These are phyloP conservation scores for Cyathus striatus DNA, from an alignment of 768 basidiomycete species.

Conservation along the genomic window DNA sequence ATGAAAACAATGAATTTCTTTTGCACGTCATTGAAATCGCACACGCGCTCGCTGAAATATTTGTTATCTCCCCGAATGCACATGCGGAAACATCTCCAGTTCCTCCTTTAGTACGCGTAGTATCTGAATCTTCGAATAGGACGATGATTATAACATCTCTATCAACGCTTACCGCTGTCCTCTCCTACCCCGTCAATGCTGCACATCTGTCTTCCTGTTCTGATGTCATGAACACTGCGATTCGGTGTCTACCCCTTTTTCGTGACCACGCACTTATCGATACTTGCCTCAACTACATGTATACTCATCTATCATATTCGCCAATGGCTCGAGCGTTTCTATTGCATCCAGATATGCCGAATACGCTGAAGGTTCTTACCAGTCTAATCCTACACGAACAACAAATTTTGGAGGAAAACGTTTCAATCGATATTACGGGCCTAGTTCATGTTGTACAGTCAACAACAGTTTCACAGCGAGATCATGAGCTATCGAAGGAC, in stretches of 20 bases:
- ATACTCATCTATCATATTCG: conserved; percentile 68
- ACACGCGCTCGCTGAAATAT: conserved; percentile 51
- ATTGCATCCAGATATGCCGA: conserved; percentile 64
- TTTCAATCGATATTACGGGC: conserved; percentile 58
- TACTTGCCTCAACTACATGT: conserved; percentile 69
- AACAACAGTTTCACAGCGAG: conserved; percentile 36
- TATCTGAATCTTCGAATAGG: conserved; percentile 59
- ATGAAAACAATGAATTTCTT: conserved; percentile 68
- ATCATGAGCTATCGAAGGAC: conserved; percentile 67
- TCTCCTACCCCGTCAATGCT: conserved; percentile 57
- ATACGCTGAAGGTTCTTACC: conserved; percentile 62
- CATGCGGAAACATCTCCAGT: conserved; percentile 43
- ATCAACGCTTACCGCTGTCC: conserved; percentile 52
- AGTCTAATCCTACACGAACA: conserved; percentile 69
- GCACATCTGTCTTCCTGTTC: conserved; percentile 49
- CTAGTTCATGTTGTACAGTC: conserved; percentile 55
- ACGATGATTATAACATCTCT: conserved; percentile 69
- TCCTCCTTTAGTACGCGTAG: conserved; percentile 49
- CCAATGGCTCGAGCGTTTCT: conserved; percentile 76
- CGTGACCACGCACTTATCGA: conserved; percentile 66
- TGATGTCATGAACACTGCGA: conserved; percentile 53
- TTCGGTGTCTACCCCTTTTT: conserved; percentile 72
- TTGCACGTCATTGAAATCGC: conserved; percentile 70
- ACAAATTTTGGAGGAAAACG: conserved; percentile 49
- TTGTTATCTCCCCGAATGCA: conserved; percentile 25